These are phyloP conservation scores for Phytophthora agathidicida DNA, from an alignment of 352 stramenopile species.

Conservation along the genomic window DNA sequence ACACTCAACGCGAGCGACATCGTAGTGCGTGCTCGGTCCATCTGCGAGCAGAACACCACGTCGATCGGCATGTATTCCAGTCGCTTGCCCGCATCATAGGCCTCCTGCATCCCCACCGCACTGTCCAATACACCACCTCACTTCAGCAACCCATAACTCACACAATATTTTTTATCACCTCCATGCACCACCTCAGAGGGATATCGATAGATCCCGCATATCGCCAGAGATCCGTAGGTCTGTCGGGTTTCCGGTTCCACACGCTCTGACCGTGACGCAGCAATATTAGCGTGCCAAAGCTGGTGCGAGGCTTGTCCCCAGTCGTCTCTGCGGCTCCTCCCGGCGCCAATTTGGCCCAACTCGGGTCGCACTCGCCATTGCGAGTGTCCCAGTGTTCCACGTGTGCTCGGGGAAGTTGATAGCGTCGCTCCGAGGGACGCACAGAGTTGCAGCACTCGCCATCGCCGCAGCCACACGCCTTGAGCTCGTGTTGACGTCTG, in stretches of 20 bases:
- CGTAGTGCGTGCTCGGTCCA: conserved; percentile 81
- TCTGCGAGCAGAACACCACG: conserved; percentile 87
- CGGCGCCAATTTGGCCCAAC: conserved; percentile 60
- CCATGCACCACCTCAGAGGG: conserved; percentile 49
- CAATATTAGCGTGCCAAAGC: conserved; percentile 80
- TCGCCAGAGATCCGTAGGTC: conserved; percentile 74
- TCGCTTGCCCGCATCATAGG: conserved; percentile 75
- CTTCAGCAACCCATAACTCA: not conserved
- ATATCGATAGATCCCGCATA: conserved; percentile 88
- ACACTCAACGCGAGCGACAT: conserved; percentile 81
- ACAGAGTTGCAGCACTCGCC: conserved; percentile 83
- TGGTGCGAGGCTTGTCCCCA: conserved; percentile 44
- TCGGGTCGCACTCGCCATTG: conserved; percentile 57
- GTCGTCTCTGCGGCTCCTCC: conserved; percentile 8
- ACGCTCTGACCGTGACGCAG: conserved; percentile 87
- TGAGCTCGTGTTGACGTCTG: conserved; percentile 30
- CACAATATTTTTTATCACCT: not conserved
- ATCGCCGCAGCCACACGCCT: conserved; percentile 62
- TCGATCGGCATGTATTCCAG: conserved; percentile 83
- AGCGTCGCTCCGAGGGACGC: conserved; percentile 57
- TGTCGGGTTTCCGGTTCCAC: conserved; percentile 85
- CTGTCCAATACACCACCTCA: conserved; percentile 15
- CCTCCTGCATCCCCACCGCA: conserved; percentile 85
- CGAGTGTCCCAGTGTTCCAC: conserved; percentile 74
- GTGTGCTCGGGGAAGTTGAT: conserved; percentile 75